Evolutionary conservation across 768 basidiomycete species (phyloP).

Genomic region (Boletus rubroflammeus): DNA sequence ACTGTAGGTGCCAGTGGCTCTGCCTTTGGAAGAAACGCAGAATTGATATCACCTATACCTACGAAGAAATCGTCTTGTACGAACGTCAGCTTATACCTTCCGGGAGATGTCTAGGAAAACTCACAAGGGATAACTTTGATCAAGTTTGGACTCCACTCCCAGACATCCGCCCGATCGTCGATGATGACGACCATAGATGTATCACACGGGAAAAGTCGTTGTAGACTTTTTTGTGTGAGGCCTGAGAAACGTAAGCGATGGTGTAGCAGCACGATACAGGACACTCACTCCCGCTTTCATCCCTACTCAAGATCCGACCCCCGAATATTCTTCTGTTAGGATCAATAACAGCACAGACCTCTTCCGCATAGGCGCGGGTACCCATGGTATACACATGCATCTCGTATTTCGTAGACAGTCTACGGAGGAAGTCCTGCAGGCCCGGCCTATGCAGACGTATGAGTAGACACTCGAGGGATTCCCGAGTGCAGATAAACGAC

Average conservation of each 20-base stretch:
- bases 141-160: slow-evolving; percentile 96
- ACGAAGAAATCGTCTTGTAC: slow-evolving; percentile 91
- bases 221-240: slow-evolving; percentile 86
- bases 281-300: slow-evolving; percentile 91
- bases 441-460: slow-evolving; percentile 55
- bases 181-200: slow-evolving; percentile 99
- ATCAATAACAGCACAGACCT: slow-evolving; percentile 93
- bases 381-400: slow-evolving; percentile 99
- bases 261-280: background rate
- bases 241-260: slow-evolving; percentile 42
- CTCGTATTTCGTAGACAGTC: slow-evolving; percentile 78
- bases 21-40: slow-evolving; percentile 83
- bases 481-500: slow-evolving; percentile 20
- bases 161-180: slow-evolving; percentile 97
- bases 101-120: slow-evolving; percentile 22
- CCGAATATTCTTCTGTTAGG: slow-evolving; percentile 83
- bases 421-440: slow-evolving; percentile 72
- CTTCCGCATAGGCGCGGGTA: slow-evolving; percentile 92
- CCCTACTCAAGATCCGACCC: slow-evolving; percentile 83
- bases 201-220: slow-evolving; percentile 93
- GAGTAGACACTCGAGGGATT: background rate
- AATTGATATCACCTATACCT: slow-evolving; percentile 98
- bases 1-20: slow-evolving; percentile 40
- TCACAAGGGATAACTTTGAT: slow-evolving; percentile 95
- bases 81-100: background rate